Evolutionary conservation across 1,284 basidiomycete genomes (phyloP), one percentile per base, ranked within the genome.

Genomic region (Rhodotorula glutinis): DNA sequence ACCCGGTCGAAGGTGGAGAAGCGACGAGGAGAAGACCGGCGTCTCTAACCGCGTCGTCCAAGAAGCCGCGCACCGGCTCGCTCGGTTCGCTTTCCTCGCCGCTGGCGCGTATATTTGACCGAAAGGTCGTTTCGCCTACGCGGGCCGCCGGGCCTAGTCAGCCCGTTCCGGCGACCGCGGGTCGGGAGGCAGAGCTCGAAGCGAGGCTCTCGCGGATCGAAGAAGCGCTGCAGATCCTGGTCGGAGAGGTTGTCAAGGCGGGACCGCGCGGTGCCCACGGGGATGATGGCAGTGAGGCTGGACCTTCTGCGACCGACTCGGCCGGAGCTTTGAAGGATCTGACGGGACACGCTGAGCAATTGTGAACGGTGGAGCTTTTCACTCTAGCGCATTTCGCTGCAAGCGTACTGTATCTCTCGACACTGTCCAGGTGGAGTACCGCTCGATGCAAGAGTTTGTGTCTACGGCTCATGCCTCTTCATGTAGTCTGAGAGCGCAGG

Each of bases 121-220:
- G 27, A 1, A 29, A 40, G 23, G 55, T 52, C 41, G 40, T 21
- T 25, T 13, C 30, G 33, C 5, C 23, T 47, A 14, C 23, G 25
- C 46, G 23, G 1, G 4, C 43, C 16, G 30, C 33, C 11, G 23
- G 11, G 30, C 25, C 25, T 30, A 25, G 25, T 23, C 38, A 30
- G 41, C n/a, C 46, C 13, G 9, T 23, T 17, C 19, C 27, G 21
- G 40, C 27, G 44, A 47, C n/a, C 7, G 44, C 30, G 16, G 49
- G 14, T 8, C 47, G 43, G 2, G 58, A 55, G 4, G 11, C 46
- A 19, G 53, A 44, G 8, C 29, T 67, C 17, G 54, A 63, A 52
- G 59, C 56, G 27, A 56, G 69, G 25, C 57, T 71, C n/a, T 49
- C 25, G 23, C 52, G 60, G 21, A 71, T 71, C 46, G 69, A 71